These are phyloP conservation scores for Sicyos baderoa DNA, from an alignment of 306 rosid genomes.

Conservation along the genomic window DNA sequence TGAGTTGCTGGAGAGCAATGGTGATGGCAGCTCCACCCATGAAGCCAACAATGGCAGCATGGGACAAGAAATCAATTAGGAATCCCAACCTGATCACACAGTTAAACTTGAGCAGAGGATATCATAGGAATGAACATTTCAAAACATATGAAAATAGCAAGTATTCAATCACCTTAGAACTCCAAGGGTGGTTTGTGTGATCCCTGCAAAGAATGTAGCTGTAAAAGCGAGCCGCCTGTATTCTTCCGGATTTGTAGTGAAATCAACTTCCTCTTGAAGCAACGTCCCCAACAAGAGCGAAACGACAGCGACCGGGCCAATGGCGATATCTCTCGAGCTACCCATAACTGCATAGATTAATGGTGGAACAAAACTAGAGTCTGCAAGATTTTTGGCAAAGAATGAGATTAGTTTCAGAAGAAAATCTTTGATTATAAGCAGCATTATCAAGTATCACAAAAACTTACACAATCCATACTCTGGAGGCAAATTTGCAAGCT, in stretches of 20 bases:
- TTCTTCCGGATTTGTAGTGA: background rate
- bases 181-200: slow-evolving; percentile 28
- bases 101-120: too few relatives aligned
- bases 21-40: slow-evolving; percentile 99
- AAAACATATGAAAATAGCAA: background rate
- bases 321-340: slow-evolving; percentile 37
- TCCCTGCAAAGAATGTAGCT: slow-evolving; percentile 32
- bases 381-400: slow-evolving; percentile 17
- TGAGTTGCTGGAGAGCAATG: slow-evolving; percentile 91
- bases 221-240: slow-evolving; percentile 30
- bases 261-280: slow-evolving; percentile 27
- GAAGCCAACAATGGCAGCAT: slow-evolving; percentile 94
- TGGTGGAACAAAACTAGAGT: slow-evolving; percentile 37
- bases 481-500: slow-evolving; percentile 29
- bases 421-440: background rate
- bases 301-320: slow-evolving; percentile 35
- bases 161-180: slow-evolving; percentile 22
- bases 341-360: slow-evolving; percentile 34
- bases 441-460: background rate
- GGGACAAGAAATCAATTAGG: slow-evolving; percentile 88
- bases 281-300: slow-evolving; percentile 32
- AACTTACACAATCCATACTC: slow-evolving; percentile 30
- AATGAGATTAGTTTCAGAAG: background rate
- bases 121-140: background rate
- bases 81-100: slow-evolving; percentile 64